Base-by-base conservation (phyloP, 345 rosid species). In the Corchorus capsularis region DNA sequence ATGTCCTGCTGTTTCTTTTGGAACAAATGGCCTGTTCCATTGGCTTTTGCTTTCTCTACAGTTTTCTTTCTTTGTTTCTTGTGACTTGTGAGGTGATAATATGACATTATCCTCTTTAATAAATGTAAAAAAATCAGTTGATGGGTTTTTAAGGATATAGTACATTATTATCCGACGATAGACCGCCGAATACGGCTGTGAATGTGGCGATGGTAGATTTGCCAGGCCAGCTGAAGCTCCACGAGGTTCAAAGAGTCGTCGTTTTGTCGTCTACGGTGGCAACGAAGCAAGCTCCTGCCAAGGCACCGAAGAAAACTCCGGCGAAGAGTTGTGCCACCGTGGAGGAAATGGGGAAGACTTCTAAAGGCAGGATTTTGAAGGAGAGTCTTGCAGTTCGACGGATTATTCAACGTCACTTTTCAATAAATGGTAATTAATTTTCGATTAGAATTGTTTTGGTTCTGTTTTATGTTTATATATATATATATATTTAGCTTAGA, bases 291-390 rank as follows among this genome's bases (percentile, higher is more conserved):
- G 71, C 73, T 10, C 67, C 47, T 9, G 75, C 52, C 17, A 62
- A 61, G 47, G 82, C 75, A 4, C 45, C 59, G 34, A 75, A 59
- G 62, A 54, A 66, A 11, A 77, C 80, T 43, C 57, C 37, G 66
- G 16, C 60, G 82, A 82, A 86, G 60, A 54, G 87, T 8, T 96
- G 99, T 74, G 95, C 95, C 49, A 93, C 97, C 55, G 98, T 93
- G 78, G 98, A 93, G 76, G 97, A 93, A 77, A 96, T 93, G 99
- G 99, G 98, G 57, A 85, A 79, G 77, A 87, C 72, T 74, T 91
- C 93, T 75, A 78, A 72, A n/a, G 87, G 89, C 6, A 85, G 83
- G 56, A 83, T 85, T 35, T 81, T 80, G 66, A 82, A 85, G 79
- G 92, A 90, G 72, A 93, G 91, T 80, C 89, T 93, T 27, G 82